Evolutionary conservation across 208 protist species (phyloP), one percentile per base, ranked within the genome.

Genomic region (Leishmania major): DNA sequence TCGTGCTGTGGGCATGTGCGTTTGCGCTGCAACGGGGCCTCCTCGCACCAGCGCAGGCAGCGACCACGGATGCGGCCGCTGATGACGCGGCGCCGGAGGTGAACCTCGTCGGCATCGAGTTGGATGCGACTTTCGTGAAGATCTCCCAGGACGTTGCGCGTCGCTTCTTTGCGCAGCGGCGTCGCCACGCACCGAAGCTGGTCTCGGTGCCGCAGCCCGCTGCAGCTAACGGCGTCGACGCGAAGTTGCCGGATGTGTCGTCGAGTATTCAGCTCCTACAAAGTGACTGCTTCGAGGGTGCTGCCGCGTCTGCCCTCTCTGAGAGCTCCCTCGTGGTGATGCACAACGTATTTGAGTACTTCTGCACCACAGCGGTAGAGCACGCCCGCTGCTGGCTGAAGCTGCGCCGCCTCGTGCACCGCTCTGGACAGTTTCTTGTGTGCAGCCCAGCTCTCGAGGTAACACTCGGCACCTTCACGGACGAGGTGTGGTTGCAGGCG

Each of bases 271-370:
- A 84, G 49, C 28, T 97, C n/a, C 70, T 95, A 19, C 78, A 92
- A 64, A 91, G 89, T 76, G 74, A 91, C 76, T 97, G 92, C 81
- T 93, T 97, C 79, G 85, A 88, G 8, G 92, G 88, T 17, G 76
- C 81, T 7, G 93, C 92, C 15, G 79, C 81, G 0, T 80, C 66
- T n/a, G 84, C 83, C 8, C 72, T 97, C 53, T 43, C 75, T 31
- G 74, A 45, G 0, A 89, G 89, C 57, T 87, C 94, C 77, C 83
- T 97, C n/a, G 49, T 96, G 19, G 89, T 97, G 72, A 80, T 97
- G 53, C 94, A 97, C 89, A 97, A 97, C 83, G 92, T 97, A 0
- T 97, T 97, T 82, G 92, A 97, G 84, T 97, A 96, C 80, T 97
- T 97, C 80, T 86, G 75, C 72, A 40, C 74, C 15, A 80, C 86